These are phyloP conservation scores for Jackrogersella minutella DNA, from an alignment of 495 filamentous ascomycete species.

Conservation along the genomic window DNA sequence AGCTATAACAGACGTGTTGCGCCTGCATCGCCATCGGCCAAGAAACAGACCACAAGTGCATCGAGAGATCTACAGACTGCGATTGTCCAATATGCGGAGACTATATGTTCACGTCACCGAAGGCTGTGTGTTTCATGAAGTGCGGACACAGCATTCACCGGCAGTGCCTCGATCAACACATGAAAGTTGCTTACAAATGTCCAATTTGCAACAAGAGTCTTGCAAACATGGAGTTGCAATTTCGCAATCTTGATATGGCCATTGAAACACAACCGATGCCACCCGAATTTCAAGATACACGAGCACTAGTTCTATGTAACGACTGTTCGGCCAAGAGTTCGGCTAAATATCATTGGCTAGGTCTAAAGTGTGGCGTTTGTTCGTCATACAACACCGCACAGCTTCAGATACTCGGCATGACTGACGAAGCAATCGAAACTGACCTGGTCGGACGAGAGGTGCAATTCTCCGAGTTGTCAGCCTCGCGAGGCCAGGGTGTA, in stretches of 20 bases:
- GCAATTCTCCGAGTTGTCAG: conserved; percentile 34
- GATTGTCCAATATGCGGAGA: conserved; percentile 98
- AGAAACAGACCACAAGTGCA: conserved; percentile 82
- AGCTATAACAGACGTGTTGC: conserved; percentile 72
- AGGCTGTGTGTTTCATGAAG: conserved; percentile 88
- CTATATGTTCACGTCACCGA: conserved; percentile 94
- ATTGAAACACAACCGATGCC: conserved; percentile 95
- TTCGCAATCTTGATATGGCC: conserved; percentile 83
- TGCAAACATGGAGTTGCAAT: conserved; percentile 96
- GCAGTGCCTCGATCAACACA: conserved; percentile 83
- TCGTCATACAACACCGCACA: conserved; percentile 86
- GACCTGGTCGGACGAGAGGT: conserved; percentile 40
- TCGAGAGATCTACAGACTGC: conserved; percentile 92
- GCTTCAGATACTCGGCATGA: conserved; percentile 60
- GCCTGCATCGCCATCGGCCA: conserved; percentile 89
- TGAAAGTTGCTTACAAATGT: conserved; percentile 88
- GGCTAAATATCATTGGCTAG: conserved; percentile 92
- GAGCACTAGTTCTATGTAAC: conserved; percentile 87
- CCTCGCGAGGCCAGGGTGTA: conserved; percentile 13
- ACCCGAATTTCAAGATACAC: conserved; percentile 76
- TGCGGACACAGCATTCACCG: conserved; percentile 97
- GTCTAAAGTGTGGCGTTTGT: conserved; percentile 86
- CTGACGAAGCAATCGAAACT: conserved; percentile 45
- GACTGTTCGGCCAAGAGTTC: conserved; percentile 89
- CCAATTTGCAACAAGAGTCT: conserved; percentile 93